phyloP scores from a whole-genome alignment of 352 stramenopile species.

The Globisporangium cederbergense region DNA sequence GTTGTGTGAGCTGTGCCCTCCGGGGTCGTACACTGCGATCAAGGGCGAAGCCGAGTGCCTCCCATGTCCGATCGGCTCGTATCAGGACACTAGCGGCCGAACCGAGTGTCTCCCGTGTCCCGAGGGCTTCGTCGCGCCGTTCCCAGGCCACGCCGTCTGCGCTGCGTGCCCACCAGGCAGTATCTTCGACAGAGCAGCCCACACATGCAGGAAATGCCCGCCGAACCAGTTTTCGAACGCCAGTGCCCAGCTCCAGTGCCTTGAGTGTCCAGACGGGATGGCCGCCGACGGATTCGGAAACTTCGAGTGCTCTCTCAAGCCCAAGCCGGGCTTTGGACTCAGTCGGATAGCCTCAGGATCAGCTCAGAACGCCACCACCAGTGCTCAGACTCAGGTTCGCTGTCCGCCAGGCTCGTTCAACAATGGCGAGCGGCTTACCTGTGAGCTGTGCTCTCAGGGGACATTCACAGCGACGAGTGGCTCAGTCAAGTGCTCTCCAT shows the following conservation, averaged over 20 bases:
- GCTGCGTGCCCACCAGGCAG: constrained; percentile 35
- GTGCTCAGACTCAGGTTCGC: not conserved
- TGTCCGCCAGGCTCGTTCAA: constrained; percentile 9
- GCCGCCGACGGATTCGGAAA: constrained; percentile 15
- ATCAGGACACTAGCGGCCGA: constrained; percentile 30
- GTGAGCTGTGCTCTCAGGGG: constrained; percentile 5
- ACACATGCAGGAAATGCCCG: constrained; percentile 8
- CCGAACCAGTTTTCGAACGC: constrained; percentile 9
- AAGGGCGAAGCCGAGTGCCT: constrained; percentile 46
- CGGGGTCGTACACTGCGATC: constrained; percentile 28
- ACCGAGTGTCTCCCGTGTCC: constrained; percentile 34
- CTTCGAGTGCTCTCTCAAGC: not conserved
- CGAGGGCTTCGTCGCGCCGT: constrained; percentile 32
- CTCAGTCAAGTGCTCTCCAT: constrained; percentile 1
- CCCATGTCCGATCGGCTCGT: constrained; percentile 35
- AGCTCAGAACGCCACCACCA: not conserved
- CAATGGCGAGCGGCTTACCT: constrained; percentile 4
- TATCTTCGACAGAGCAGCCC: constrained; percentile 24
- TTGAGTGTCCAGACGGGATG: constrained; percentile 5
- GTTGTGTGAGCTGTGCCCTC: constrained; percentile 25
- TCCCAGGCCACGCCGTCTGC: constrained; percentile 33
- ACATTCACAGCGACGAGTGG: constrained; percentile 1
- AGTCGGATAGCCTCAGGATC: no score
- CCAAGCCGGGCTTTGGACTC: constrained; percentile 2
- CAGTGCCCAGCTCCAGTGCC: constrained; percentile 12